These are phyloP conservation scores for Olyra latifolia DNA, from an alignment of 176 grass and related monocot genomes.

Conservation along the genomic window DNA sequence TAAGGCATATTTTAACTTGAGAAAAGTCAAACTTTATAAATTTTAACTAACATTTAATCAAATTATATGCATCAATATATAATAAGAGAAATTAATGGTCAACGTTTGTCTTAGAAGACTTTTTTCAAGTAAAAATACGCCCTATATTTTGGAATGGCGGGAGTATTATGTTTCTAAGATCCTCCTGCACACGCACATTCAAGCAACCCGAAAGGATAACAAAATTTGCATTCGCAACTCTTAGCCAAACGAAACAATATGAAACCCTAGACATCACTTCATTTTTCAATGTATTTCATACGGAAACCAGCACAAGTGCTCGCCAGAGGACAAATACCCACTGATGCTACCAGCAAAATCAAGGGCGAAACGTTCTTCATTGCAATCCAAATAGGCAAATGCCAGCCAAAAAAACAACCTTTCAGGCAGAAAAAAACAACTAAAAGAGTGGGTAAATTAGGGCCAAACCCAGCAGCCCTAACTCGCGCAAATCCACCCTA, in stretches of 20 bases:
- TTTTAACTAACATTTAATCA: too few species aligned
- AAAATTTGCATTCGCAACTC: not conserved
- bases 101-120: too few species aligned
- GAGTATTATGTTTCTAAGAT: not conserved
- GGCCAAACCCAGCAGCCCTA: not conserved
- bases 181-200: not conserved
- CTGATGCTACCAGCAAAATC: not conserved
- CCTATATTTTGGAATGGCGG: too few species aligned
- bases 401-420: not conserved
- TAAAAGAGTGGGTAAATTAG: not conserved
- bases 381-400: not conserved
- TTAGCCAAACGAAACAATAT: not conserved
- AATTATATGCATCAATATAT: too few species aligned
- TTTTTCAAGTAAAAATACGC: too few species aligned
- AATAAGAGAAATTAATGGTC: too few species aligned
- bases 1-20: too few species aligned
- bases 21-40: too few species aligned
- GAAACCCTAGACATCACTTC: constrained; percentile 8
- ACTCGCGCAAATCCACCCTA: not conserved
- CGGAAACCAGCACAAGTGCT: constrained; percentile 9
- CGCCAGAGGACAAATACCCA: not conserved
- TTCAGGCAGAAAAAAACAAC: not conserved
- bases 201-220: not conserved
- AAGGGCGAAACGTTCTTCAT: not conserved
- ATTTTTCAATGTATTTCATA: not conserved